These are phyloP conservation scores for Cercospora zeina DNA, from an alignment of 2,329 filamentous ascomycete species.

Conservation along the genomic window DNA sequence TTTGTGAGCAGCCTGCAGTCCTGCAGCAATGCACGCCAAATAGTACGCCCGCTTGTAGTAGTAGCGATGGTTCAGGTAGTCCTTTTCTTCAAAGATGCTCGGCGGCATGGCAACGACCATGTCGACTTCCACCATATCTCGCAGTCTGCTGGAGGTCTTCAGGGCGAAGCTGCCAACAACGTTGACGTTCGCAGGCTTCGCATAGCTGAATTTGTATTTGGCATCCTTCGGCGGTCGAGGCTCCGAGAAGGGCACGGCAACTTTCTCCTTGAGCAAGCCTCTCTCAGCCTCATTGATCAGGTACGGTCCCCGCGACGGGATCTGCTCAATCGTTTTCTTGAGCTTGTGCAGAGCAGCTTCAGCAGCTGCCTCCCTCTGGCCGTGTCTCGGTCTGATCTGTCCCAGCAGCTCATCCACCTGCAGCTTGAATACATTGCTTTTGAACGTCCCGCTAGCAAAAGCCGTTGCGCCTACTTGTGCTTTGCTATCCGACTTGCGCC, in stretches of 20 bases:
- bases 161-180: conserved; percentile 85
- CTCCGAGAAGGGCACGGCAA: conserved; percentile 81
- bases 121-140: conserved; percentile 62
- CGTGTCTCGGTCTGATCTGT: conserved; percentile 60
- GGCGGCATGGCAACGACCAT: conserved; percentile 83
- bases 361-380: conserved; percentile 55
- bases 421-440: conserved; percentile 66
- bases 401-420: conserved; percentile 65
- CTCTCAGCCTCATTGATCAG: conserved; percentile 66
- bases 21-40: conserved; percentile 74
- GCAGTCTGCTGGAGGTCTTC: conserved; percentile 67
- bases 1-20: conserved; percentile 63
- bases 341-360: conserved; percentile 57
- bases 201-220: conserved; percentile 79
- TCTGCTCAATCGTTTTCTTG: conserved; percentile 58
- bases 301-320: conserved; percentile 54
- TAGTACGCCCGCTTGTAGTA: conserved; percentile 95
- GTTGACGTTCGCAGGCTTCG: conserved; percentile 74
- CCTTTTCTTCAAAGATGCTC: conserved; percentile 83
- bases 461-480: conserved; percentile 38
- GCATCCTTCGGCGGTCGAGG: conserved; percentile 73
- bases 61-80: conserved; percentile 88
- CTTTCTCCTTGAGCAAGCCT: conserved; percentile 65
- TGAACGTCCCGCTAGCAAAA: conserved; percentile 59
- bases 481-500: conserved; percentile 18